Evolutionary conservation across 768 basidiomycete species (phyloP).

Genomic region (Peribolospora kevripleyi): DNA sequence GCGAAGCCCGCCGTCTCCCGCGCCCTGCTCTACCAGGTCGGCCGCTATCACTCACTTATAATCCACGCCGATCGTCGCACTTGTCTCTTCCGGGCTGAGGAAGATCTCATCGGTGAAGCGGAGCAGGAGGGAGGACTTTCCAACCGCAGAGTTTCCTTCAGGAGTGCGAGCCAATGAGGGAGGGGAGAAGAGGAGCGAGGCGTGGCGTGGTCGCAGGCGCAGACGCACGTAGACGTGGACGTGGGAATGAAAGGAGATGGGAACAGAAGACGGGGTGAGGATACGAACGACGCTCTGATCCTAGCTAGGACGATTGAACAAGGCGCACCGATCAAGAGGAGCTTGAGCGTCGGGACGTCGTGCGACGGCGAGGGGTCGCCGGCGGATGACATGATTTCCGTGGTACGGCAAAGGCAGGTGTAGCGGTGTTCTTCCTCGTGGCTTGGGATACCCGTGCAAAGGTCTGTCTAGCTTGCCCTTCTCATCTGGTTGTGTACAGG

Average conservation of each 20-base stretch:
- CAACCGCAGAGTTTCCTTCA: constrained; percentile 30
- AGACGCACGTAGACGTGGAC: neutral
- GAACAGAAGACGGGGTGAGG: neutral
- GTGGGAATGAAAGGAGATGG: neutral
- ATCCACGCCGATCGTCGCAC: constrained; percentile 37
- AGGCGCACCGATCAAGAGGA: constrained; percentile 36
- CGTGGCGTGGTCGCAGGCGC: too few species aligned
- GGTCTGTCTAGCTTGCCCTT: too few species aligned
- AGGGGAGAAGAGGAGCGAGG: neutral
- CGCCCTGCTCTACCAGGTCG: neutral
- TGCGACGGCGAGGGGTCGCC: neutral
- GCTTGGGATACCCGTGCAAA: too few species aligned
- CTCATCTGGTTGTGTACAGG: too few species aligned
- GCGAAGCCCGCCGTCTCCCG: neutral
- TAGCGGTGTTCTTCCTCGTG: too few species aligned
- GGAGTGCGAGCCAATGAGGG: neutral
- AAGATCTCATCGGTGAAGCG: constrained; percentile 95
- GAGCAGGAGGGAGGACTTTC: constrained; percentile 69
- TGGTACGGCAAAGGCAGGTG: too few species aligned
- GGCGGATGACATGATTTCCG: too few species aligned
- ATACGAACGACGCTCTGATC: neutral
- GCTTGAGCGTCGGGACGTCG: constrained; percentile 40
- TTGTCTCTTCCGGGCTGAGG: constrained; percentile 71
- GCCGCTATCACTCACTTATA: constrained; percentile 2
- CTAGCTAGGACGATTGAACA: neutral